phyloP scores from a whole-genome alignment of 2,329 filamentous ascomycete species.

The Alternaria longipes region DNA sequence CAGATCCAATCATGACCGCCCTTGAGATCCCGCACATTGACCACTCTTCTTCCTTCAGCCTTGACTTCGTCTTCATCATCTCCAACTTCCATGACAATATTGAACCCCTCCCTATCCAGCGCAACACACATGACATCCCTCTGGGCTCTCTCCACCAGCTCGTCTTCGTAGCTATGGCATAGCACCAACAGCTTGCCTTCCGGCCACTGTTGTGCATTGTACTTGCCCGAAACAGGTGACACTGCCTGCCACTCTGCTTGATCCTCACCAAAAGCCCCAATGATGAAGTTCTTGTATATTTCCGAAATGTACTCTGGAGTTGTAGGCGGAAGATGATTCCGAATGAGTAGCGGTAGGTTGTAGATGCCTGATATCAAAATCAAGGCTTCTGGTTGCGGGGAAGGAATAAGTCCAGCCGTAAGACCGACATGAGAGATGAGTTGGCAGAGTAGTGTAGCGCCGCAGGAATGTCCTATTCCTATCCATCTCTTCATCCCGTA shows the following conservation, averaged over 20 bases:
- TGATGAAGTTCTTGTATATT: conserved; percentile 67
- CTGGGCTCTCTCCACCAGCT: conserved; percentile 65
- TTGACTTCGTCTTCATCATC: conserved; percentile 38
- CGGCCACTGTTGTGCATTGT: conserved; percentile 52
- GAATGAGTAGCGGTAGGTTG: conserved; percentile 65
- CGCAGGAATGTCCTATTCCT: conserved; percentile 70
- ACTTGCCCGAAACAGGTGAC: conserved; percentile 63
- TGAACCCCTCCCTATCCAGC: conserved; percentile 57
- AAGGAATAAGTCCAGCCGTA: background rate
- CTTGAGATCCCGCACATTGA: conserved; percentile 58
- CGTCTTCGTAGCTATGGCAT: conserved; percentile 58
- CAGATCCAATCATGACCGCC: conserved; percentile 73
- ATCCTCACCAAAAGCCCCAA: conserved; percentile 67
- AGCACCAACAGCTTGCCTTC: conserved; percentile 53
- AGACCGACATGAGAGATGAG: conserved; percentile 41
- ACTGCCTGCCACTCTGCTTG: conserved; percentile 40
- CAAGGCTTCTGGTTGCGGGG: conserved; percentile 54
- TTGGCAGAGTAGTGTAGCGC: conserved; percentile 71
- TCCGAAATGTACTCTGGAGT: conserved; percentile 46
- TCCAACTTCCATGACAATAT: conserved; percentile 38
- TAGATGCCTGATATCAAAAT: conserved; percentile 73
- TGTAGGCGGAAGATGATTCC: conserved; percentile 52
- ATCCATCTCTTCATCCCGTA: conserved; percentile 62
- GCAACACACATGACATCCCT: conserved; percentile 64
- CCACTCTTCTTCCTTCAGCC: conserved; percentile 37